These are phyloP conservation scores for Aciculosporium take DNA, from an alignment of 2,329 filamentous ascomycete species.

Conservation along the genomic window DNA sequence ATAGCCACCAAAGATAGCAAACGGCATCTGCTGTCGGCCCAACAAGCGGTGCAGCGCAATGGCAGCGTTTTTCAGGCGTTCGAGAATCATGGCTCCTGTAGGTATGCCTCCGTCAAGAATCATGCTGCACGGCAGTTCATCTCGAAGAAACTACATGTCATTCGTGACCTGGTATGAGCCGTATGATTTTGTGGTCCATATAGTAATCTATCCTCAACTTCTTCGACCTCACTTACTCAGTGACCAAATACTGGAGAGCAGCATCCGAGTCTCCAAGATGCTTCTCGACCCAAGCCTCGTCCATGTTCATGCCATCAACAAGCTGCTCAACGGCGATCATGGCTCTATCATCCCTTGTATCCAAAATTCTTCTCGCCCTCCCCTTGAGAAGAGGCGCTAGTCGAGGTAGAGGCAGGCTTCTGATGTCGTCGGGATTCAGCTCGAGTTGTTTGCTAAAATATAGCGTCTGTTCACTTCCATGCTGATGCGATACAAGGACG, in stretches of 20 bases:
- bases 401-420: conserved; percentile 10
- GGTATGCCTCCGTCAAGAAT: too few relatives aligned
- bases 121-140: too few relatives aligned
- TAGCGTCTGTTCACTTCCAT: neutral
- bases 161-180: conserved; percentile 12
- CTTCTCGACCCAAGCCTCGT: conserved; percentile 9
- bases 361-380: conserved; percentile 10
- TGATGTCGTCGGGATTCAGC: conserved; percentile 3
- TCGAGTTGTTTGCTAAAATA: neutral
- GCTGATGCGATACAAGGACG: neutral
- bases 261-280: conserved; percentile 5
- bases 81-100: conserved; percentile 3
- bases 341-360: conserved; percentile 10
- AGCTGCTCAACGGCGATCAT: conserved; percentile 15
- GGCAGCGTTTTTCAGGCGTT: conserved; percentile 5
- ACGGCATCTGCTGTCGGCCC: neutral
- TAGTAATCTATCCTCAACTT: conserved; percentile 11
- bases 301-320: conserved; percentile 14
- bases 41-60: conserved; percentile 4
- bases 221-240: conserved; percentile 9
- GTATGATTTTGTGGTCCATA: conserved; percentile 11
- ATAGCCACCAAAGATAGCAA: conserved; percentile 4
- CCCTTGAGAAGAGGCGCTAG: conserved; percentile 7
- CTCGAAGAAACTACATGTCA: too few relatives aligned
- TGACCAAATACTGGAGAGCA: conserved; percentile 6